Conservation (phyloP, 2,329 filamentous ascomycete genomes). For the Fusarium euwallaceae region DNA sequence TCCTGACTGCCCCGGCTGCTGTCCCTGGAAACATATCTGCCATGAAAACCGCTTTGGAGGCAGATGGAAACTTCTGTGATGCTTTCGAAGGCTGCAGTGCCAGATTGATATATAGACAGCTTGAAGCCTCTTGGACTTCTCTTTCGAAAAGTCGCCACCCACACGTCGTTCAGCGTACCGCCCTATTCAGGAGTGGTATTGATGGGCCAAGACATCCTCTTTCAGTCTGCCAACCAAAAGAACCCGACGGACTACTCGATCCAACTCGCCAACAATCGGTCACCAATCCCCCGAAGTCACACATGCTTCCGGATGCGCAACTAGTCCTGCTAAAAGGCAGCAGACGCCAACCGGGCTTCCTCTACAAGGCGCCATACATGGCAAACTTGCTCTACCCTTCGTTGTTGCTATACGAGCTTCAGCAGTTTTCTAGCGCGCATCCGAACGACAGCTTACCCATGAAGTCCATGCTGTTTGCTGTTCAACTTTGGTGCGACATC, state of each 20-base stretch:
- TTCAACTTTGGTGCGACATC: conserved; percentile 3
- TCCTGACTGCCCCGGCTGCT: background rate
- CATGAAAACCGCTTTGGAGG: background rate
- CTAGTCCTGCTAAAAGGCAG: background rate
- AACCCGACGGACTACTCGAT: background rate
- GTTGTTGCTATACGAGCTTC: background rate
- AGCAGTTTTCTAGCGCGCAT: background rate
- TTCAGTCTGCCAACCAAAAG: background rate
- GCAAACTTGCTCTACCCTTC: background rate
- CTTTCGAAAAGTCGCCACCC: background rate
- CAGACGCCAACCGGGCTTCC: background rate
- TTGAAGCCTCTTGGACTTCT: background rate
- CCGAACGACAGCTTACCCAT: background rate
- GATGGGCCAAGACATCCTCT: background rate
- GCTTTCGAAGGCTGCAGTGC: background rate
- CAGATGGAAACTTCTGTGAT: background rate
- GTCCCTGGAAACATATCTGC: background rate
- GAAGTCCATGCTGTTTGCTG: background rate
- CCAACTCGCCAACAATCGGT: background rate
- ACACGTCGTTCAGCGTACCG: background rate
- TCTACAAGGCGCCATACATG: conserved; percentile 4
- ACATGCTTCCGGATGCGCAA: background rate
- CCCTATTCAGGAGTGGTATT: background rate
- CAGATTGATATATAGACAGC: background rate
- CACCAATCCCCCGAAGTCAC: background rate